Percentiles rank a stretch among this genome's conserved stretches.
phyloP scores from a whole-genome alignment of 2,329 filamentous ascomycete genomes.

The Pyrenochaeta sp. region DNA sequence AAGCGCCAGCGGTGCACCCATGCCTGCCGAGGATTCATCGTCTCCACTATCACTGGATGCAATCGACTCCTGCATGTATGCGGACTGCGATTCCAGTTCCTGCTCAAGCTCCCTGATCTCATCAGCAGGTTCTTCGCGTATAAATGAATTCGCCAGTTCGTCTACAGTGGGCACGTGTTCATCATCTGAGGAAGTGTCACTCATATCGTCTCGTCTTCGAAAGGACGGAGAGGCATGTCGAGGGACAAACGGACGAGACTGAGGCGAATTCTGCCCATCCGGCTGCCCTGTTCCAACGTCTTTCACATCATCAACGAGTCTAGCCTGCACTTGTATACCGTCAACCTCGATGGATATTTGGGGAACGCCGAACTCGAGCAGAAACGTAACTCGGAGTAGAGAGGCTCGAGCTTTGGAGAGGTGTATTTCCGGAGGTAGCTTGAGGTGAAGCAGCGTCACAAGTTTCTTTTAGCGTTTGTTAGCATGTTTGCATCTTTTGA shows the following conservation, averaged over 20 bases:
- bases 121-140: slow-evolving; percentile 72
- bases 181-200: slow-evolving; percentile 35
- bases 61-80: slow-evolving; percentile 68
- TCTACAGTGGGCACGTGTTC: slow-evolving; percentile 69
- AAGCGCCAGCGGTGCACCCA: slow-evolving; percentile 72
- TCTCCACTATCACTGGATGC: slow-evolving; percentile 68
- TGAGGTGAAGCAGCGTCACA: slow-evolving; percentile 73
- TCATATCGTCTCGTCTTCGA: slow-evolving; percentile 9
- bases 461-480: slow-evolving; percentile 70
- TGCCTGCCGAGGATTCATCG: slow-evolving; percentile 69
- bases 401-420: slow-evolving; percentile 78
- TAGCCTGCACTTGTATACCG: slow-evolving; percentile 74
- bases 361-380: slow-evolving; percentile 85
- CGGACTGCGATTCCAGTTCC: slow-evolving; percentile 68
- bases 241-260: slow-evolving; percentile 11
- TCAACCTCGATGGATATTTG: slow-evolving; percentile 83
- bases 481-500: slow-evolving; percentile 15
- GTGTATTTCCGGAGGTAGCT: slow-evolving; percentile 69
- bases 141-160: slow-evolving; percentile 78
- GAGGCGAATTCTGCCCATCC: slow-evolving; percentile 8
- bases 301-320: slow-evolving; percentile 26
- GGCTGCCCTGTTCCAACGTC: slow-evolving; percentile 8
- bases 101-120: slow-evolving; percentile 74
- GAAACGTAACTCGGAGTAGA: slow-evolving; percentile 80
- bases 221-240: slow-evolving; percentile 17